phyloP scores from a whole-genome alignment of 2,329 filamentous ascomycete species.

The Neocatenulostroma microsporum region DNA sequence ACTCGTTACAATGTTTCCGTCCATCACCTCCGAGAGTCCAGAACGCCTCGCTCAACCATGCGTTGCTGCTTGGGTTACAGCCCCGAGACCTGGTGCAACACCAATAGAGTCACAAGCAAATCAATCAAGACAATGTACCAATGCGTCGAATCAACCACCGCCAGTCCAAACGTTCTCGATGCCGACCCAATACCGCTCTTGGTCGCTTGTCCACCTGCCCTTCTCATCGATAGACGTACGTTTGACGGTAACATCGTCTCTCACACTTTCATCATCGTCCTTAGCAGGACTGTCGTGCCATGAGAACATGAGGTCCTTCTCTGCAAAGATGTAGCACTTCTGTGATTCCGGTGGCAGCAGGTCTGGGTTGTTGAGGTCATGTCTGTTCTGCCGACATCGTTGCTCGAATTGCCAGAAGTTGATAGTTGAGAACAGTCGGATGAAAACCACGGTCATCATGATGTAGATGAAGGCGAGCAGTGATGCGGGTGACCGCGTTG shows the following conservation, averaged over 20 bases:
- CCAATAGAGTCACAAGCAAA: background rate
- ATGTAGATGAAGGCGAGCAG: constrained; percentile 11
- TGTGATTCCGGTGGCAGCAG: constrained; percentile 15
- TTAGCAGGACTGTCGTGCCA: constrained; percentile 11
- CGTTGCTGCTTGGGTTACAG: too few species aligned
- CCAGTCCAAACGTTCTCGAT: constrained; percentile 24
- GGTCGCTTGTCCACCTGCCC: constrained; percentile 18
- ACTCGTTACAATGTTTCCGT: too few species aligned
- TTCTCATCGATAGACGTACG: constrained; percentile 14
- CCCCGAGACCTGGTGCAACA: too few species aligned
- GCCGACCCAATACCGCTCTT: constrained; percentile 24
- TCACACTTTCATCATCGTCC: constrained; percentile 13
- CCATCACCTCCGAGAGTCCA: too few species aligned
- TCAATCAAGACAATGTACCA: too few species aligned
- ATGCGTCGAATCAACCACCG: constrained; percentile 11
- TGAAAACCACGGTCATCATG: constrained; percentile 12
- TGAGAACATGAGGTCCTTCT: constrained; percentile 23
- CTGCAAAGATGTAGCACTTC: constrained; percentile 23
- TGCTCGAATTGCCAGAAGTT: constrained; percentile 15
- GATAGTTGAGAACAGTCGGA: constrained; percentile 11
- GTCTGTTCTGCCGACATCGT: constrained; percentile 11
- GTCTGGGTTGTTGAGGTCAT: constrained; percentile 16
- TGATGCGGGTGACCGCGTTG: constrained; percentile 7
- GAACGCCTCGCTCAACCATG: too few species aligned
- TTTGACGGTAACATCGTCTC: constrained; percentile 17